Percentiles rank a stretch among this genome's conserved stretches.
Conservation (phyloP, 2,329 filamentous ascomycete genomes). For the Beauveria asiatica region DNA sequence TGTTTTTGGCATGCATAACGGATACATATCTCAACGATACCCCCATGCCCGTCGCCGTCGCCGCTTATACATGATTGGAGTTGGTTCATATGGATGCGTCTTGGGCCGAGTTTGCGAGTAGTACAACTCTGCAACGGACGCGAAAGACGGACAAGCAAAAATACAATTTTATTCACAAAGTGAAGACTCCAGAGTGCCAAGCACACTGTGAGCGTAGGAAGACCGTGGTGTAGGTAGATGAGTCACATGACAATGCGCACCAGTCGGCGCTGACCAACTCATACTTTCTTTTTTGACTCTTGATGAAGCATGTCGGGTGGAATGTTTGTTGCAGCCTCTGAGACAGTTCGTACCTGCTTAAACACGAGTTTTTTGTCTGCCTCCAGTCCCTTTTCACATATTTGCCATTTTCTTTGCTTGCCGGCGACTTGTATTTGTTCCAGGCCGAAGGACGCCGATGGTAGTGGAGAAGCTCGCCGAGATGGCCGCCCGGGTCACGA, state of each 20-base stretch:
- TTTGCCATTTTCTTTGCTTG: not conserved
- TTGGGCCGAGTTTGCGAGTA: not conserved
- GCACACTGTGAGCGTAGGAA: not conserved
- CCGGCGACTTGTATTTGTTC: not conserved
- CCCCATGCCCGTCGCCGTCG: conserved; percentile 12
- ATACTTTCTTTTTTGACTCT: not conserved
- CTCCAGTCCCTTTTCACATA: not conserved
- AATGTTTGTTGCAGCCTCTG: not conserved
- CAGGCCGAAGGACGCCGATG: not conserved
- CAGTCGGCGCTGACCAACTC: not conserved
- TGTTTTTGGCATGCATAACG: conserved; percentile 13
- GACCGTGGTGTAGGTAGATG: not conserved
- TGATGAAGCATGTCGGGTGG: not conserved
- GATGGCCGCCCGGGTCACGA: not conserved
- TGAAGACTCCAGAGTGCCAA: not conserved
- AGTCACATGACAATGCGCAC: not conserved
- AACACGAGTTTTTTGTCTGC: not conserved
- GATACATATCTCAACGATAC: conserved; percentile 15
- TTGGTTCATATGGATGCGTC: conserved; percentile 9
- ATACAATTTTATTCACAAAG: not conserved
- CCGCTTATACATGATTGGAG: conserved; percentile 12
- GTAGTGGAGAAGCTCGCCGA: not conserved
- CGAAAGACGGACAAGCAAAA: conserved; percentile 8
- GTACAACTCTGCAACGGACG: not conserved
- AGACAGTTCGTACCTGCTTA: no score